Evolutionary conservation across 176 grass and related monocot species (phyloP).

Genomic region (Aechmea fasciata): DNA sequence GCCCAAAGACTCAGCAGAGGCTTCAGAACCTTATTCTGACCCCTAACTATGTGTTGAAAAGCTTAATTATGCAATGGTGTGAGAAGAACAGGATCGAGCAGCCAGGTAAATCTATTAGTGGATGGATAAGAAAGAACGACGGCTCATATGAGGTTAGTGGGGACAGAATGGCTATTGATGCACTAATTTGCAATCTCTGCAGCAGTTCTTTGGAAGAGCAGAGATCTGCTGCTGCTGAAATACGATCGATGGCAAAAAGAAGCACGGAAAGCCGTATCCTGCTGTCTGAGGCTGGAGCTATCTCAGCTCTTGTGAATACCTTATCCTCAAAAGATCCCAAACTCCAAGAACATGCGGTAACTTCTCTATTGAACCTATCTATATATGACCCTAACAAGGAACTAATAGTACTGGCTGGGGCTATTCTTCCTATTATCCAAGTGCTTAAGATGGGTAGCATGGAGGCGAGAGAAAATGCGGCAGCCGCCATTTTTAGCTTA

Average conservation of each 20-base stretch:
- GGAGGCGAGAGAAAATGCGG: slow-evolving; percentile 96
- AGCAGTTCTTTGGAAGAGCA: slow-evolving; percentile 62
- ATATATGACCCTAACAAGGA: slow-evolving; percentile 99
- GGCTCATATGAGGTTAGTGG: slow-evolving; percentile 56
- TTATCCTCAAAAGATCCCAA: slow-evolving; percentile 65
- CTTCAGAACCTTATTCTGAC: slow-evolving; percentile 79
- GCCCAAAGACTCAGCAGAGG: slow-evolving; percentile 94
- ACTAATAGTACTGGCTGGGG: slow-evolving; percentile 77
- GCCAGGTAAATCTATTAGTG: slow-evolving; percentile 36
- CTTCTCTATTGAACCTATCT: slow-evolving; percentile 73
- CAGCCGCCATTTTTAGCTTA: slow-evolving; percentile 87
- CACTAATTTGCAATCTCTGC: slow-evolving; percentile 56
- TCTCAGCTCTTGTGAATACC: slow-evolving; percentile 63
- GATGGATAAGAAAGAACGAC: slow-evolving; percentile 41
- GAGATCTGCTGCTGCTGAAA: slow-evolving; percentile 79
- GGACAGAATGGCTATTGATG: slow-evolving; percentile 59
- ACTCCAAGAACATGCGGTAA: slow-evolving; percentile 89
- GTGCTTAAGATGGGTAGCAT: slow-evolving; percentile 67
- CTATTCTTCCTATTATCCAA: slow-evolving; percentile 67
- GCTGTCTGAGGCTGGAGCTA: slow-evolving; percentile 76
- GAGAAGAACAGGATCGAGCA: slow-evolving; percentile 68
- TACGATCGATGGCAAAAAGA: slow-evolving; percentile 82
- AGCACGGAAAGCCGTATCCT: slow-evolving; percentile 83
- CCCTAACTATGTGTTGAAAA: slow-evolving; percentile 81
- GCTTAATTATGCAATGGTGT: slow-evolving; percentile 92